phyloP scores from a whole-genome alignment of 768 basidiomycete genomes.

The Trametes villosa region DNA sequence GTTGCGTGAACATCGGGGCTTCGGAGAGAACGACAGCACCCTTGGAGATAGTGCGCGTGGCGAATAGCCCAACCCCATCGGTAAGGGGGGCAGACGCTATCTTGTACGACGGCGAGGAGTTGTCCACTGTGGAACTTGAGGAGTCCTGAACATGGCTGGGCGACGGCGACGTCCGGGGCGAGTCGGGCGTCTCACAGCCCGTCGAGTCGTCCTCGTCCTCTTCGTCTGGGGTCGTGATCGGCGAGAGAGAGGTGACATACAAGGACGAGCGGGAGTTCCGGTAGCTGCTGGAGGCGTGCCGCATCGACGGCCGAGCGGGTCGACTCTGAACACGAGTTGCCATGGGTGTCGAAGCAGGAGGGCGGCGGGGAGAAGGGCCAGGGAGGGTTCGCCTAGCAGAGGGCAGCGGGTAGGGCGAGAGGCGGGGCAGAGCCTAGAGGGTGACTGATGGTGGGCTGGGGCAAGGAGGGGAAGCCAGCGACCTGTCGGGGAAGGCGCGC shows the following conservation, averaged over 20 bases:
- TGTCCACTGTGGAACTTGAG: conserved; percentile 7
- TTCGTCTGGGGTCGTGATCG: conserved; percentile 16
- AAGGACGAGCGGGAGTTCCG: conserved; percentile 17
- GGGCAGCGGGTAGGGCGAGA: not conserved
- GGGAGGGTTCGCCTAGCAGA: too few relatives aligned
- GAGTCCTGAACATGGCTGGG: conserved; percentile 14
- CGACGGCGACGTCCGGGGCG: not conserved
- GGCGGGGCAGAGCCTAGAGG: not conserved
- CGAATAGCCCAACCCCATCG: conserved; percentile 35
- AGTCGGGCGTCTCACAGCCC: not conserved
- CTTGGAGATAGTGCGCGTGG: conserved; percentile 28
- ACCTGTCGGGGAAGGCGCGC: conserved; percentile 8
- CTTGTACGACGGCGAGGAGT: conserved; percentile 22
- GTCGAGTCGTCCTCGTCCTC: conserved; percentile 16
- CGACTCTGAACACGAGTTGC: conserved; percentile 3
- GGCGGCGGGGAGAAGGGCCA: too few relatives aligned
- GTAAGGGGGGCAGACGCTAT: conserved; percentile 10
- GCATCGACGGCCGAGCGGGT: not conserved
- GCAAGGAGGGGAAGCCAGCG: conserved; percentile 3
- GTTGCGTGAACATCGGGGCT: conserved; percentile 33
- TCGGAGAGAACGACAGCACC: conserved; percentile 35
- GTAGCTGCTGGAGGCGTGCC: not conserved
- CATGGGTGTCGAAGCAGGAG: not conserved
- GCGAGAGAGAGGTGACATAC: conserved; percentile 16
- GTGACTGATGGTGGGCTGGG: not conserved